Conservation (phyloP, 2,329 filamentous ascomycete species). For the Oidium heveae region DNA sequence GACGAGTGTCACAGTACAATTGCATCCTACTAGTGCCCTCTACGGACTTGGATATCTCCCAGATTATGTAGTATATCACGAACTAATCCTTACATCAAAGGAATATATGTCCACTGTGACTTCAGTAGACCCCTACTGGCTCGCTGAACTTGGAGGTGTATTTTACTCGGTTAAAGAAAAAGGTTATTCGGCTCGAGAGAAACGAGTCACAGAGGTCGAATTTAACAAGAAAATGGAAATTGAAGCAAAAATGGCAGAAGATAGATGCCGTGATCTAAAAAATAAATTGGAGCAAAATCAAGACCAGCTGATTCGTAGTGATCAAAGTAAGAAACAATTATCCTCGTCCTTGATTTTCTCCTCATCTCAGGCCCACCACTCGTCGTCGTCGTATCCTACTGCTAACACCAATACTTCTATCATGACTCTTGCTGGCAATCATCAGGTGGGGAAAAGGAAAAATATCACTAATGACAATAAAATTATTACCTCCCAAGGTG, state of each 20-base stretch:
- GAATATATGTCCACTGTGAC: conserved; percentile 98
- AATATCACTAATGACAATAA: conserved; percentile 19
- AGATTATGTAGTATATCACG: conserved; percentile 94
- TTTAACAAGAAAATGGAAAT: conserved; percentile 88
- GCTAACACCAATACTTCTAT: neutral
- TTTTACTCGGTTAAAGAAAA: conserved; percentile 98
- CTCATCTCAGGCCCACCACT: neutral
- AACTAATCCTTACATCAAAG: conserved; percentile 85
- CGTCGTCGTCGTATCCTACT: neutral
- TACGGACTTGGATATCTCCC: conserved; percentile 85
- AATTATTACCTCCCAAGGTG: conserved; percentile 35
- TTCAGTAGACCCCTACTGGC: conserved; percentile 86
- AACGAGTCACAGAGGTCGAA: conserved; percentile 68
- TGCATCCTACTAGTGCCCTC: conserved; percentile 81
- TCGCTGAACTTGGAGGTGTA: conserved; percentile 84
- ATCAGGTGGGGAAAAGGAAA: conserved; percentile 10
- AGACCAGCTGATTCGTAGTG: neutral
- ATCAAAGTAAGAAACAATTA: too few species aligned
- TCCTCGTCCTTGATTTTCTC: too few species aligned
- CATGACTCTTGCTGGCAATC: too few species aligned
- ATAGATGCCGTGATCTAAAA: conserved; percentile 40
- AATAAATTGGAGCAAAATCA: conserved; percentile 24
- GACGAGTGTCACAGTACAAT: conserved; percentile 77
- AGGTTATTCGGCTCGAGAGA: conserved; percentile 70
- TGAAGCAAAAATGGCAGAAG: conserved; percentile 72